Evolutionary conservation across 2,329 filamentous ascomycete genomes (phyloP).

Genomic region (Dryadomyces quercivorus): DNA sequence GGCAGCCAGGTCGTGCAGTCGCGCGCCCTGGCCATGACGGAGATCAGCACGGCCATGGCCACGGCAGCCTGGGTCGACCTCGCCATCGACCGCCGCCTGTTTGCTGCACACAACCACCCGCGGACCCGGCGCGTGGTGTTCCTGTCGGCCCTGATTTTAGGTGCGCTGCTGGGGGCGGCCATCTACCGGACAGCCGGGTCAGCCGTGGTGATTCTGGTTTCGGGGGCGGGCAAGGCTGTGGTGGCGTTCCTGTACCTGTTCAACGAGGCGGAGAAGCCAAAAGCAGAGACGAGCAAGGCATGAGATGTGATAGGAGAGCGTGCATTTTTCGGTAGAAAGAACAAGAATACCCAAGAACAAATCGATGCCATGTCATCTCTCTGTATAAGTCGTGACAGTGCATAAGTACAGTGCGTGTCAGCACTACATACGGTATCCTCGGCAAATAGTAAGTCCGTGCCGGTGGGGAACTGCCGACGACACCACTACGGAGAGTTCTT

Average conservation of each 20-base stretch:
- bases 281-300: constrained; percentile 4
- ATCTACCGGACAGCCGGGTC: constrained; percentile 32
- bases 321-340: background rate
- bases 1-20: constrained; percentile 48
- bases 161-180: constrained; percentile 38
- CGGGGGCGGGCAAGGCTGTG: constrained; percentile 30
- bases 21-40: constrained; percentile 40
- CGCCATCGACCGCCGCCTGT: constrained; percentile 39
- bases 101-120: constrained; percentile 31
- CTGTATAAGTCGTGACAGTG: no score
- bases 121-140: constrained; percentile 39
- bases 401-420: no score
- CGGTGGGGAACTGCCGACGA: no score
- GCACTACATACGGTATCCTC: no score
- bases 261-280: constrained; percentile 22
- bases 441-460: no score
- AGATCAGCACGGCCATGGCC: constrained; percentile 54
- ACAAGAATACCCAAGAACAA: no score
- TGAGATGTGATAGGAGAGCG: constrained; percentile 1
- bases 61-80: constrained; percentile 51
- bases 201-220: constrained; percentile 29
- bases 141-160: constrained; percentile 31
- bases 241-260: constrained; percentile 33
- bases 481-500: no score
- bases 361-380: no score